Base-by-base conservation (phyloP, 805 yeast species). In the Tetrapisispora taiwanensis region DNA sequence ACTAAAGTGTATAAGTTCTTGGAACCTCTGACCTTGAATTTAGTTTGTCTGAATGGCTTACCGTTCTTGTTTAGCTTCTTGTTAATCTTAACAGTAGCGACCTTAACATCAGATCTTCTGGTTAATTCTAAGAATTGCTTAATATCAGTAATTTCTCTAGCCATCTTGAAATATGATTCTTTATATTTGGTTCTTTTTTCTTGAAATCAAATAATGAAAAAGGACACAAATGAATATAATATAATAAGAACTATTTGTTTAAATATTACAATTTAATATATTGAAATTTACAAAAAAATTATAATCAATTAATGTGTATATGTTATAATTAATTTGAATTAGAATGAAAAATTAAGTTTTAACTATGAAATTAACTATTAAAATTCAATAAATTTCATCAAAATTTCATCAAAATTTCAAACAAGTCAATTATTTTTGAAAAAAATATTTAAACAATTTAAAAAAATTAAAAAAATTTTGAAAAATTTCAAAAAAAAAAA, bases 21-120 rank as follows among this genome's bases (percentile, higher is more conserved):
- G 55, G 95, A 66, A 72, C 97, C 96, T 81, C 97, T 88, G 67
- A 92, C 86, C 85, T 92, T 92, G 89, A 92, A 92, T 76, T 92
- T 92, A 77, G 96, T 88, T 75, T 84, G 92, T 75, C 84, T 83
- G 81, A 77, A 76, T 59, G 75, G 74, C 78, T 83, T 83, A 72
- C 92, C 94, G 71, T 74, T 74, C 60, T 83, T 76, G 76, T 79
- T 81, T 66, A 81, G 62, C 74, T 83, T 81, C 69, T 77, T 72
- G 87, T 87, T 87, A 76, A 82, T 80, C 83, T 92, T 92, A 79
- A 92, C 84, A 69, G 89, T 81, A 64, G 95, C 96, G 55, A 83
- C 73, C 74, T 79, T 79, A 69, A 92, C 87, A 80, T 89, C 97
- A 66, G 88, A 79, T 80, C 97, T 82, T 80, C 88, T 83, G 70